phyloP scores from a whole-genome alignment of 2,329 filamentous ascomycete genomes.

The Phyllosticta capitalensis region DNA sequence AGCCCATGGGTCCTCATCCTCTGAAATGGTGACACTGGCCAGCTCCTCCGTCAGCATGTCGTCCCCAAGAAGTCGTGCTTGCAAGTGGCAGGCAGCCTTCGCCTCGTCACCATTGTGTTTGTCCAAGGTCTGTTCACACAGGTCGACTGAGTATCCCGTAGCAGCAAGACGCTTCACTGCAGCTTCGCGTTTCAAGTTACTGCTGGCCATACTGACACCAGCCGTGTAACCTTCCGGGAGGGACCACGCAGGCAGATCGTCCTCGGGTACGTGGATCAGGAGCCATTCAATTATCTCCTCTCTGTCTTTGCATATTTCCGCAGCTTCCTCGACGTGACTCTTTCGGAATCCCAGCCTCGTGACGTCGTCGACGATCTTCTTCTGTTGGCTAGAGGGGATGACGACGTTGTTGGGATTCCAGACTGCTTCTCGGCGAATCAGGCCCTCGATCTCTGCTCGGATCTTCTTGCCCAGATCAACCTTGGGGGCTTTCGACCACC shows the following conservation, averaged over 20 bases:
- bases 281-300: constrained; percentile 95
- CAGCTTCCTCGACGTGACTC: constrained; percentile 82
- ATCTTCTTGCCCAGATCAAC: constrained; percentile 86
- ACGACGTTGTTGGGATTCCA: constrained; percentile 78
- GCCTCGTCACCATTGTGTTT: constrained; percentile 62
- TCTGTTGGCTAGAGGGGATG: constrained; percentile 50
- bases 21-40: constrained; percentile 31
- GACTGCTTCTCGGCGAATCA: constrained; percentile 66
- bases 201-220: constrained; percentile 76
- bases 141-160: constrained; percentile 74
- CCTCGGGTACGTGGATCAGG: constrained; percentile 91
- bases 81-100: constrained; percentile 68
- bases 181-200: constrained; percentile 70
- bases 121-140: constrained; percentile 71
- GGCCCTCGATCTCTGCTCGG: constrained; percentile 64
- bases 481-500: constrained; percentile 78
- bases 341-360: constrained; percentile 73
- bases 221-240: constrained; percentile 86
- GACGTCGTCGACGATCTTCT: constrained; percentile 61
- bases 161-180: constrained; percentile 73
- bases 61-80: constrained; percentile 52
- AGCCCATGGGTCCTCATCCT: constrained; percentile 56
- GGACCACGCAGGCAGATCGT: constrained; percentile 88
- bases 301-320: constrained; percentile 76
- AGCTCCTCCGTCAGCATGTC: constrained; percentile 15